Percentiles rank a stretch among this genome's conserved stretches.
These are phyloP conservation scores for Cordyceps cateniannulata DNA, from an alignment of 2,329 filamentous ascomycete species.

Conservation along the genomic window DNA sequence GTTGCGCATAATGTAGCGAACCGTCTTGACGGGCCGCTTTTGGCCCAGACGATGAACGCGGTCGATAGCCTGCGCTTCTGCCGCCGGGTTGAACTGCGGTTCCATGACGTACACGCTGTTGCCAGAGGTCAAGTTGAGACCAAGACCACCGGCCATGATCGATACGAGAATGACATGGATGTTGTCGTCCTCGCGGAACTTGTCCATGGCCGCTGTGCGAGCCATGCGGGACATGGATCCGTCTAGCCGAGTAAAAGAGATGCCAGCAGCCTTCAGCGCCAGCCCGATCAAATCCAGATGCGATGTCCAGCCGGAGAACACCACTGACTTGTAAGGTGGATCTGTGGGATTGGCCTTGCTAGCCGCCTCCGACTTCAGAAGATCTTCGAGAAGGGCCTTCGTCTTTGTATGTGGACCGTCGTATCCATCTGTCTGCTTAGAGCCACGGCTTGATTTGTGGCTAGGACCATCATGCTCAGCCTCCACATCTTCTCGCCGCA, in stretches of 20 bases:
- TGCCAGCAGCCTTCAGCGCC: constrained; percentile 61
- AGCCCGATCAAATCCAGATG: constrained; percentile 89
- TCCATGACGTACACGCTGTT: constrained; percentile 96
- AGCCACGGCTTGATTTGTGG: constrained; percentile 25
- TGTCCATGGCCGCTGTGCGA: constrained; percentile 68
- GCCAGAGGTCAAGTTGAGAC: constrained; percentile 81
- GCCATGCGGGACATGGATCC: constrained; percentile 76
- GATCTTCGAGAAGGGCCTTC: constrained; percentile 67
- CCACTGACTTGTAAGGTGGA: constrained; percentile 80
- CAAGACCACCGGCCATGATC: constrained; percentile 85
- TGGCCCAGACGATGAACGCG: constrained; percentile 89
- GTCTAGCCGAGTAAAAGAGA: constrained; percentile 75
- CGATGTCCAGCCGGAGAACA: constrained; percentile 94
- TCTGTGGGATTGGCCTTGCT: constrained; percentile 56
- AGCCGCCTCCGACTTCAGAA: constrained; percentile 58
- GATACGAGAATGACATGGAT: constrained; percentile 84
- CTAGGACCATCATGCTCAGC: constrained; percentile 47
- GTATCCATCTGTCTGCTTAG: constrained; percentile 63
- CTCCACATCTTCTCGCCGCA: constrained; percentile 57
- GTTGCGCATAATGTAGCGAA: constrained; percentile 80
- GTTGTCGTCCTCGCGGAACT: constrained; percentile 64
- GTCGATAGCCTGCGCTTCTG: constrained; percentile 90
- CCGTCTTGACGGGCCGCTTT: constrained; percentile 78
- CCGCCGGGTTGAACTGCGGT: constrained; percentile 93
- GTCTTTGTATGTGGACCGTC: constrained; percentile 90